phyloP scores from a whole-genome alignment of 306 rosid genomes.

The Trifolium pratense region DNA sequence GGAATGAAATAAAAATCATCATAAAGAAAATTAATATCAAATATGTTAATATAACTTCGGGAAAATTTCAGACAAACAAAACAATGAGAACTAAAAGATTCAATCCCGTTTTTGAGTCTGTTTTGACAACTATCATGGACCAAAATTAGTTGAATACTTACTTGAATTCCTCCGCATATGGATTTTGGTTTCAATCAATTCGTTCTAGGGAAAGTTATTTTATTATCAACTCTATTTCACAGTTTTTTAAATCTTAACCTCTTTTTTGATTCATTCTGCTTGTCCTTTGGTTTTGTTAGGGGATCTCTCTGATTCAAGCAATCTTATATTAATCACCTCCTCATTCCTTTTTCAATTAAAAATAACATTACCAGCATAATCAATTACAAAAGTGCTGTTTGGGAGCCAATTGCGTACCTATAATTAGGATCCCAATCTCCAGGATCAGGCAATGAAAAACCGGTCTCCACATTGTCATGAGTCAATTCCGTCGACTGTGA shows the following conservation, averaged over 20 bases:
- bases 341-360: slow-evolving; percentile 1
- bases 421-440: slow-evolving; percentile 99
- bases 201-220: not conserved
- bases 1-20: slow-evolving; percentile 47
- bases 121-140: slow-evolving; percentile 8
- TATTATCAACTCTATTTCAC: slow-evolving; percentile 5
- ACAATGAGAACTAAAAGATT: slow-evolving; percentile 8
- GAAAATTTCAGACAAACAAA: not conserved
- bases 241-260: not conserved
- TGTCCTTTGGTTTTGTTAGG: not conserved
- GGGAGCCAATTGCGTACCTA: slow-evolving; percentile 60
- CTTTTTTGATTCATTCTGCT: not conserved
- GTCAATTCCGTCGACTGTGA: slow-evolving; percentile 54
- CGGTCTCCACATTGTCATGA: slow-evolving; percentile 65
- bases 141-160: slow-evolving; percentile 14
- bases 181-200: slow-evolving; percentile 23
- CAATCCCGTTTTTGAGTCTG: not conserved
- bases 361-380: not conserved
- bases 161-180: slow-evolving; percentile 3
- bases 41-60: slow-evolving; percentile 19
- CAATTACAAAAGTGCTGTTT: slow-evolving; percentile 19
- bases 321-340: not conserved
- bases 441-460: slow-evolving; percentile 81
- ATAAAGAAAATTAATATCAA: slow-evolving; percentile 41
- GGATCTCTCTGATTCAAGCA: not conserved